Conservation (phyloP, 495 filamentous ascomycete species). For the Jackrogersella minutella region DNA sequence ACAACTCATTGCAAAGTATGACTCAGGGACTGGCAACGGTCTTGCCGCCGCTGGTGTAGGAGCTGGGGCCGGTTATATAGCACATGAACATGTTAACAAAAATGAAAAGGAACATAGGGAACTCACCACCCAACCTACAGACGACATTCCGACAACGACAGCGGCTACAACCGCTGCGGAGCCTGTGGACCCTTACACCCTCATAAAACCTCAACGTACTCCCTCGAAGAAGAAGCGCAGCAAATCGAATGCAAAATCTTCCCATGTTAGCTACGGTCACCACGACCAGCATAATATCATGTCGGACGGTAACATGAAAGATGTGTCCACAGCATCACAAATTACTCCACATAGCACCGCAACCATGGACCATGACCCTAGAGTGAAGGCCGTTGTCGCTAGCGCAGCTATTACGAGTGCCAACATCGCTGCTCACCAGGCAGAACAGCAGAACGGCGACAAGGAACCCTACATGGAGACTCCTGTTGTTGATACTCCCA, state of each 20-base stretch:
- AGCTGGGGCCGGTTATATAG: constrained; percentile 27
- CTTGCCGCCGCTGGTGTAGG: constrained; percentile 24
- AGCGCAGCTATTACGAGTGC: too few relatives aligned
- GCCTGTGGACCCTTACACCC: neutral
- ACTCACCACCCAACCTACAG: neutral
- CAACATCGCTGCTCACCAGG: too few relatives aligned
- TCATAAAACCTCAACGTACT: neutral
- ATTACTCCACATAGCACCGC: too few relatives aligned
- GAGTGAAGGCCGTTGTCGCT: too few relatives aligned
- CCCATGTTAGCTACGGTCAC: constrained; percentile 3
- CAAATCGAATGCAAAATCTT: neutral
- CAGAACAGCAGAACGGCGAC: too few relatives aligned
- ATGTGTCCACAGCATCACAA: too few relatives aligned
- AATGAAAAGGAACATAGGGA: neutral
- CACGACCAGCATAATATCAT: constrained; percentile 37
- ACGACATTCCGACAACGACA: constrained; percentile 5
- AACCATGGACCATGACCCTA: too few relatives aligned
- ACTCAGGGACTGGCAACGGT: constrained; percentile 18
- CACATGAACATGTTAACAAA: constrained; percentile 16
- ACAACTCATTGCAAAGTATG: neutral
- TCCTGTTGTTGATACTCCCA: too few relatives aligned
- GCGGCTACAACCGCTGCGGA: neutral
- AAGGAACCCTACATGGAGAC: too few relatives aligned
- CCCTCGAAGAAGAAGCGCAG: neutral
- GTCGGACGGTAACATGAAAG: constrained; percentile 30